A percentile compares a stretch with the other conserved stretches of the same genome.
Evolutionary conservation across 2,329 filamentous ascomycete genomes (phyloP).

Genomic region (Hysterium pulicare): DNA sequence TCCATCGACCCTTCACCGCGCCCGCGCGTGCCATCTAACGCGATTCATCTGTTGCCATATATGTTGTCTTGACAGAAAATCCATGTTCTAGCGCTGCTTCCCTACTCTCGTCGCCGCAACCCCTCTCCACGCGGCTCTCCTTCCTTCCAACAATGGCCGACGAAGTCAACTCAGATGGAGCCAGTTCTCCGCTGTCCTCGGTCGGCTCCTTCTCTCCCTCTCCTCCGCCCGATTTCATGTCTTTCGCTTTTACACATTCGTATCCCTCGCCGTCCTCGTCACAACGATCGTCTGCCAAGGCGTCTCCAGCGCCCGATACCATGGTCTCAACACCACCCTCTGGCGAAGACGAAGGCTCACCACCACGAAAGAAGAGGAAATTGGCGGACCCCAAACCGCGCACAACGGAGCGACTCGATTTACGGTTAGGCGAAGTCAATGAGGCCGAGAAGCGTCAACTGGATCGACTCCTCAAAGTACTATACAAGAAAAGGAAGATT

Average conservation of each 20-base stretch:
- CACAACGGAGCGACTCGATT: slow-evolving; percentile 77
- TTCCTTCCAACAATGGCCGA: slow-evolving; percentile 27
- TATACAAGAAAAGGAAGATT: slow-evolving; percentile 92
- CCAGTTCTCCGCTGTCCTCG: slow-evolving; percentile 42
- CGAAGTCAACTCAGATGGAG: slow-evolving; percentile 17
- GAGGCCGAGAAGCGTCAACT: slow-evolving; percentile 61
- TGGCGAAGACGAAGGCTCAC: slow-evolving; percentile 60
- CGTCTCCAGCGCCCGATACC: slow-evolving; percentile 45
- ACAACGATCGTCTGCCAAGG: slow-evolving; percentile 44
- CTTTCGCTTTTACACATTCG: slow-evolving; percentile 9
- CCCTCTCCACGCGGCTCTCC: slow-evolving; percentile 6
- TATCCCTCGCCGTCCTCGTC: slow-evolving; percentile 43
- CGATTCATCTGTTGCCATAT: slow-evolving; percentile 3
- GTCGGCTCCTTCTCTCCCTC: slow-evolving; percentile 37
- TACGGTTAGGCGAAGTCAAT: slow-evolving; percentile 54
- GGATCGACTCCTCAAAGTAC: slow-evolving; percentile 66
- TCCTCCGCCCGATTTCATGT: slow-evolving; percentile 21
- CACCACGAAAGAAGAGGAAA: slow-evolving; percentile 73
- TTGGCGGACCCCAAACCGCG: slow-evolving; percentile 58
- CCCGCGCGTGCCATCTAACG: slow-evolving; percentile 4
- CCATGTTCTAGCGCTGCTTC: slow-evolving; percentile 4
- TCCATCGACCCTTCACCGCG: slow-evolving; percentile 5
- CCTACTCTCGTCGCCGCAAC: slow-evolving; percentile 9
- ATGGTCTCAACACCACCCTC: slow-evolving; percentile 41
- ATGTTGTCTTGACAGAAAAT: not conserved